These are phyloP conservation scores for Lachnellula arida DNA, from an alignment of 2,329 filamentous ascomycete species.

Conservation along the genomic window DNA sequence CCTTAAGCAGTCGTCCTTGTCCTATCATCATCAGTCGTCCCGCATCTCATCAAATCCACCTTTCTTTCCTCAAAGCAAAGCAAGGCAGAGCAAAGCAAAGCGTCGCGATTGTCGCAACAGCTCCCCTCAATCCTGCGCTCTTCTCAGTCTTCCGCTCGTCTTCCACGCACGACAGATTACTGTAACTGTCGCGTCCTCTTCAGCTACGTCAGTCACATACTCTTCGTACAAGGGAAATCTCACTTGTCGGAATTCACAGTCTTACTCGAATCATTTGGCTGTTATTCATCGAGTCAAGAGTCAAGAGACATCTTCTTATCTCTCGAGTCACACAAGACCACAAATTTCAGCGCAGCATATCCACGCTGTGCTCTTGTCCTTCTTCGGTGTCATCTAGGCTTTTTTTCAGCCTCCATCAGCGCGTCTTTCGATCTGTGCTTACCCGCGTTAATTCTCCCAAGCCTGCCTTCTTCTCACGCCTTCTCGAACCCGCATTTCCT, in stretches of 20 bases:
- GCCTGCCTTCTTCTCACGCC: slow-evolving; percentile 17
- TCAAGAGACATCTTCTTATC: slow-evolving; percentile 27
- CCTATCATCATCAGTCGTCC: slow-evolving; percentile 20
- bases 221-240: slow-evolving; percentile 25
- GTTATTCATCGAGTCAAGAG: slow-evolving; percentile 24
- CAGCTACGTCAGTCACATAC: slow-evolving; percentile 16
- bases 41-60: slow-evolving; percentile 12
- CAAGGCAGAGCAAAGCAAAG: slow-evolving; percentile 3
- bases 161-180: slow-evolving; percentile 16
- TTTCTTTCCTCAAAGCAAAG: slow-evolving; percentile 17
- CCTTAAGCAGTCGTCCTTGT: slow-evolving; percentile 18
- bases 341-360: slow-evolving; percentile 19
- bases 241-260: slow-evolving; percentile 24
- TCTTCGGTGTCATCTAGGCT: slow-evolving; percentile 20
- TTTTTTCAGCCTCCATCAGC: slow-evolving; percentile 17
- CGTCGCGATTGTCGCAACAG: slow-evolving; percentile 22
- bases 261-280: slow-evolving; percentile 27
- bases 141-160: slow-evolving; percentile 17
- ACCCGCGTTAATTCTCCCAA: slow-evolving; percentile 21
- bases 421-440: slow-evolving; percentile 18
- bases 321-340: slow-evolving; percentile 28
- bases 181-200: slow-evolving; percentile 27
- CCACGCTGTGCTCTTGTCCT: slow-evolving; percentile 18
- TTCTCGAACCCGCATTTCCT: slow-evolving; percentile 17
- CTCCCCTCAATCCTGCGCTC: slow-evolving; percentile 12